Evolutionary conservation across 164 flowering plant species (phyloP).

Genomic region (Liriodendron chinense): DNA sequence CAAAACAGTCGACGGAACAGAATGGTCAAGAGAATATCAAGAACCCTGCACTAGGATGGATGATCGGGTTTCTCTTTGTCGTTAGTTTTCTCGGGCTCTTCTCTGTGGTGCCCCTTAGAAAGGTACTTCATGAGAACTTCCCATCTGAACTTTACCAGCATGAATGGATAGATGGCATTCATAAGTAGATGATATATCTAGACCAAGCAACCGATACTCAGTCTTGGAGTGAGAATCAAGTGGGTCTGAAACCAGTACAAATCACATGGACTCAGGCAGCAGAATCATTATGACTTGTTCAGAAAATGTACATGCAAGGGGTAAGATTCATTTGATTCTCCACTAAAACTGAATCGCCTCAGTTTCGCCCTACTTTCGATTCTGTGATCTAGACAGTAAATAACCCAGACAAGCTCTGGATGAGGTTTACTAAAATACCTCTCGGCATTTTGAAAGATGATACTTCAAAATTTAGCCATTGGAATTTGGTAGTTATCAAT

Average conservation of each 20-base stretch:
- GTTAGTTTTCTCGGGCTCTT: constrained; percentile 62
- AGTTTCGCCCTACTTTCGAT: not conserved
- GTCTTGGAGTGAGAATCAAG: not conserved
- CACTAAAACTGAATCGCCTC: not conserved
- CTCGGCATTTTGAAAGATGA: too few relatives aligned
- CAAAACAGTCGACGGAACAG: constrained; percentile 34
- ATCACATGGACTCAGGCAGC: too few relatives aligned
- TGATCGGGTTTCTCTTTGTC: constrained; percentile 52
- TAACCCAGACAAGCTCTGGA: not conserved
- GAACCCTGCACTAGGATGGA: constrained; percentile 43
- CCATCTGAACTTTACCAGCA: not conserved
- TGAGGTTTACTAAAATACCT: too few relatives aligned
- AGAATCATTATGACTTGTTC: not conserved
- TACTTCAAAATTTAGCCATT: too few relatives aligned
- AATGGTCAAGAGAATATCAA: constrained; percentile 30
- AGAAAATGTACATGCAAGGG: not conserved
- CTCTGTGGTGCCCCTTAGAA: constrained; percentile 56
- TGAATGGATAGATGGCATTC: not conserved
- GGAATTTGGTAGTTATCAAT: too few relatives aligned
- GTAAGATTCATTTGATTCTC: not conserved
- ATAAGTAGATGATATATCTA: too few relatives aligned
- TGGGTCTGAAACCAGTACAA: too few relatives aligned
- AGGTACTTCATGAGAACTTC: constrained; percentile 27
- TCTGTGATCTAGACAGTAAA: not conserved
- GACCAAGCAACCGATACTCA: not conserved